Evolutionary conservation across 805 yeast genomes (phyloP), one percentile per base, ranked within the genome.

Genomic region (Hyphopichia homilentoma): DNA sequence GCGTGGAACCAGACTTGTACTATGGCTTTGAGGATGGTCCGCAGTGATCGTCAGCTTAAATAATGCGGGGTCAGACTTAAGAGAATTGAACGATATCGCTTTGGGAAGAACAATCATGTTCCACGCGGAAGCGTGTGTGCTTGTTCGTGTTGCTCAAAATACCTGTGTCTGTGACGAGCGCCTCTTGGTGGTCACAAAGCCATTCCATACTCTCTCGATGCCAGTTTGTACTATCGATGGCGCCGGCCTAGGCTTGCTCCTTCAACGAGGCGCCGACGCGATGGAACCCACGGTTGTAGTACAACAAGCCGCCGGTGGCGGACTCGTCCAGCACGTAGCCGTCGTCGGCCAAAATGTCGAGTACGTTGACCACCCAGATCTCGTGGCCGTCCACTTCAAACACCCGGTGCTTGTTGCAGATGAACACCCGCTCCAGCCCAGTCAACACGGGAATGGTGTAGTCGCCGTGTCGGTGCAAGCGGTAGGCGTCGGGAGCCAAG

Each of bases 311-410:
- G 11, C 89, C 89, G 2, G 74, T 60, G 23, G 63, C 59, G 16
- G 30, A 24, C 4, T 29, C 15, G 18, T 35, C 31, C 7, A 34
- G 11, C 2, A 20, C 36, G 16, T 39, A 35, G 7, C 34, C 21
- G 7, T 39, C 35, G 22, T 56, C 54, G 2, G 58, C 60, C 23
- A 62, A 40, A 3, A 83, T 73, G 25, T 82, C 82, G 22, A 66
- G 59, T 4, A 90, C 94, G 38, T 75, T 70, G 3, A 86, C 96
- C 4, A 88, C 77, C 93, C 96, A 86, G 3, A 90, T 77, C 52
- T 89, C 96, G 59, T 90, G 97, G 49, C 84, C 87, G 39, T 84
- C 88, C 1, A 87, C 81, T 7, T 54, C 53, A 31, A 83, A 68
- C 4, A 71, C 74, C 16, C 67, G 60, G 27, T 56, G 61, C 33